Conservation (phyloP, 192 early-diverging fungal genomes). For the Pilaira anomala region DNA sequence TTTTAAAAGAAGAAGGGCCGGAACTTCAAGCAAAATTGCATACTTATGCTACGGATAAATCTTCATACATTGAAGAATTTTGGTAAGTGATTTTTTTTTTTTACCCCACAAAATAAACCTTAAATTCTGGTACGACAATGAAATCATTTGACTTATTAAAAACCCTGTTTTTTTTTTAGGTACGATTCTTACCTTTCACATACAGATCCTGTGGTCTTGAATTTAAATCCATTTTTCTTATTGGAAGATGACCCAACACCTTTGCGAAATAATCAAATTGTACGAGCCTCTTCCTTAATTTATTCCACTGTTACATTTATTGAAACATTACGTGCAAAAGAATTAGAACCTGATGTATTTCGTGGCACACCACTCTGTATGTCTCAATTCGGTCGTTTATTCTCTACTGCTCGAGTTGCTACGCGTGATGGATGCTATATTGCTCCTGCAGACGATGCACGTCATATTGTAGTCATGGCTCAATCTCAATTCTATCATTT, state of each 20-base stretch:
- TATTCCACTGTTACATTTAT: conserved; percentile 64
- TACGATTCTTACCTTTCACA: conserved; percentile 44
- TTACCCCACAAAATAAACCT: background rate
- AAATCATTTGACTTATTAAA: no score
- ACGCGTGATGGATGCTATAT: conserved; percentile 42
- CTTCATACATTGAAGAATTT: conserved; percentile 49
- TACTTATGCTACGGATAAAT: conserved; percentile 44
- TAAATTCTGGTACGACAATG: no score
- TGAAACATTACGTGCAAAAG: conserved; percentile 52
- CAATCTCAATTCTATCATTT: conserved; percentile 77
- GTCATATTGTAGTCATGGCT: conserved; percentile 64
- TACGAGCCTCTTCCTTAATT: conserved; percentile 68
- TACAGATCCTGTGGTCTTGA: conserved; percentile 43
- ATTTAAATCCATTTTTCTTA: conserved; percentile 46
- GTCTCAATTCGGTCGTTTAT: conserved; percentile 74
- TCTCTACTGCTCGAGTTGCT: conserved; percentile 77
- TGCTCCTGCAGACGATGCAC: conserved; percentile 19
- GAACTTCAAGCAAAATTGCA: conserved; percentile 54
- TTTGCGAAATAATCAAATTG: conserved; percentile 57
- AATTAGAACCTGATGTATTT: conserved; percentile 60
- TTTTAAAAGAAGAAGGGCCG: conserved; percentile 48
- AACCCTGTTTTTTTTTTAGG: conserved; percentile 16
- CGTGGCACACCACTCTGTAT: conserved; percentile 65
- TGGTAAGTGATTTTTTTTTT: conserved; percentile 32
- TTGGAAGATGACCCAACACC: conserved; percentile 47